Evolutionary conservation across 192 early-diverging fungal species (phyloP).

Genomic region (Lobosporangium transversale): DNA sequence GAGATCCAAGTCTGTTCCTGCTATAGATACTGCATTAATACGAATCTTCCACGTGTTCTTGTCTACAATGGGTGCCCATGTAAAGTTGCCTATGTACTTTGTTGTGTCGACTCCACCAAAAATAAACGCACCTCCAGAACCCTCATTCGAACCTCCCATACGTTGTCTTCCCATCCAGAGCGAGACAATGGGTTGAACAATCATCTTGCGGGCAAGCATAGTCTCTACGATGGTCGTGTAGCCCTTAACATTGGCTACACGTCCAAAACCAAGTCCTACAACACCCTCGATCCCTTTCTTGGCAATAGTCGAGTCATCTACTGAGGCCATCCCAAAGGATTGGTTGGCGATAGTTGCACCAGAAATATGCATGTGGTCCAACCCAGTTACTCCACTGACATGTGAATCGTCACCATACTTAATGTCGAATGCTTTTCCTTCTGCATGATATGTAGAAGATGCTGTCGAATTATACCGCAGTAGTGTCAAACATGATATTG

Average conservation of each 20-base stretch:
- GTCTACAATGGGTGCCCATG: constrained; percentile 30
- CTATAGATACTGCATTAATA: constrained; percentile 34
- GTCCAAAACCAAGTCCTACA: constrained; percentile 38
- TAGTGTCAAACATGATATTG: constrained; percentile 19
- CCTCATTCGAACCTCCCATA: constrained; percentile 30
- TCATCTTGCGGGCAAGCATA: constrained; percentile 13
- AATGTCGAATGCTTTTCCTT: constrained; percentile 26
- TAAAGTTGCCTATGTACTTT: constrained; percentile 46
- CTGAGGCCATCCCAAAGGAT: constrained; percentile 39
- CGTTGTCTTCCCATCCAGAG: constrained; percentile 43
- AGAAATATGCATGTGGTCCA: constrained; percentile 24
- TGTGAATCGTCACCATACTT: constrained; percentile 43
- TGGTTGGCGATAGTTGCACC: constrained; percentile 23
- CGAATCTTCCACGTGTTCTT: constrained; percentile 41
- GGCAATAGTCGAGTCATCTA: constrained; percentile 45
- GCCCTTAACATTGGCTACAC: constrained; percentile 25
- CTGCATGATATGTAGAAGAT: constrained; percentile 17
- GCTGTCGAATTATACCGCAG: constrained; percentile 22
- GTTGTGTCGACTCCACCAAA: constrained; percentile 51
- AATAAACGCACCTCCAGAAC: constrained; percentile 38
- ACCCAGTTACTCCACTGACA: constrained; percentile 29
- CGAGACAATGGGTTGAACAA: constrained; percentile 46
- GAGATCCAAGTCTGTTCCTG: constrained; percentile 27
- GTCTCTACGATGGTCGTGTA: constrained; percentile 33
- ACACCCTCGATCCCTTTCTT: constrained; percentile 47